Evolutionary conservation across 441 rosid genomes (phyloP).

Genomic region (Bocquillonia castaneifolia): DNA sequence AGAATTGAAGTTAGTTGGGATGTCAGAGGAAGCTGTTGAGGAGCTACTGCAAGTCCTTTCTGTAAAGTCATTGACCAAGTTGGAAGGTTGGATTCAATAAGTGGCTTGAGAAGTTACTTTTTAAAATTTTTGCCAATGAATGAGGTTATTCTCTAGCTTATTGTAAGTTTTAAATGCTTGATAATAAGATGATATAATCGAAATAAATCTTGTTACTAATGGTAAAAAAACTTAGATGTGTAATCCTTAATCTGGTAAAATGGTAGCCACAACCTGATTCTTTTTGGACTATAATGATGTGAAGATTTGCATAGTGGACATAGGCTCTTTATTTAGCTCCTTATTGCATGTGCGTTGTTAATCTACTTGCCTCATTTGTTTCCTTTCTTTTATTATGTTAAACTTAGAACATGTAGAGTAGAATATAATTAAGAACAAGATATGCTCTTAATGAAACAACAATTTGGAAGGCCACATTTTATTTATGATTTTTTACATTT

Average conservation of each 20-base stretch:
- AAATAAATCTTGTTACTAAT: background rate
- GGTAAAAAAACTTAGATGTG: background rate
- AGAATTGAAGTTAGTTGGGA: conserved; percentile 55
- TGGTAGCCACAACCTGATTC: background rate
- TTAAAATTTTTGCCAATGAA: background rate
- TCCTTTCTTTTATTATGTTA: background rate
- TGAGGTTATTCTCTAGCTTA: conserved; percentile 10
- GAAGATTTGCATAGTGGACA: background rate
- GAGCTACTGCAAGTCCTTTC: conserved; percentile 72
- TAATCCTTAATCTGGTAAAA: background rate
- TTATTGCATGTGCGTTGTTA: background rate
- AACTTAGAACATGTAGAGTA: background rate
- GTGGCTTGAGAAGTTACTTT: conserved; percentile 10
- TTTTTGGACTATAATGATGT: background rate
- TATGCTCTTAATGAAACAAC: background rate
- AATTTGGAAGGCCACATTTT: background rate
- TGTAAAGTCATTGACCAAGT: conserved; percentile 59
- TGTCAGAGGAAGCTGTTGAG: conserved; percentile 58
- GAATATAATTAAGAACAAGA: background rate
- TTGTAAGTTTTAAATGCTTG: background rate
- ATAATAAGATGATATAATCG: background rate
- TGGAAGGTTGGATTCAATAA: conserved; percentile 57
- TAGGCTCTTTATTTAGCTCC: background rate
- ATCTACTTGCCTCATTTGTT: background rate
- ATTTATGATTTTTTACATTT: background rate